These are phyloP conservation scores for Sambucus nigra DNA, from an alignment of 129 eudicot species.

Conservation along the genomic window DNA sequence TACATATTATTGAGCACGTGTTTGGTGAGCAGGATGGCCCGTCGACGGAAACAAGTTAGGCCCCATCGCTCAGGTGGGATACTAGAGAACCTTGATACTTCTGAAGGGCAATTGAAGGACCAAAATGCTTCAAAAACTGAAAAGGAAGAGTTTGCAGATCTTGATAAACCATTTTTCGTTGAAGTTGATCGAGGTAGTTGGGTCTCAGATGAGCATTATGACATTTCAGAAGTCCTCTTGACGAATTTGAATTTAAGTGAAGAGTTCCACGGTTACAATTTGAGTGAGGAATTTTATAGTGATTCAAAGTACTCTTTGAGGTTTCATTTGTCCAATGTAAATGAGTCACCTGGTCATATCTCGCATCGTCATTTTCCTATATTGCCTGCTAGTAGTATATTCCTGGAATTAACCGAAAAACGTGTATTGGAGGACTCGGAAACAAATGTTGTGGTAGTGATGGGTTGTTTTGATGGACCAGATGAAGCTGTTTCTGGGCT, in stretches of 20 bases:
- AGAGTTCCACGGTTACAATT: conserved; percentile 34
- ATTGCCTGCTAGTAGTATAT: conserved; percentile 31
- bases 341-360: conserved; percentile 32
- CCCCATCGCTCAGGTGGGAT: conserved; percentile 53
- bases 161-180: conserved; percentile 37
- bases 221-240: conserved; percentile 68
- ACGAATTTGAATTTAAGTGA: conserved; percentile 35
- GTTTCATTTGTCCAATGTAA: conserved; percentile 55
- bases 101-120: conserved; percentile 16
- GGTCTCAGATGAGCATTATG: conserved; percentile 53
- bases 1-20: too few relatives aligned
- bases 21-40: conserved; percentile 42
- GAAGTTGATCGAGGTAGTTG: conserved; percentile 57
- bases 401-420: conserved; percentile 46
- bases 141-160: conserved; percentile 14
- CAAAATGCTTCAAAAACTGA: conserved; percentile 11
- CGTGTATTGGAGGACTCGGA: conserved; percentile 28
- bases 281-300: conserved; percentile 27
- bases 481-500: conserved; percentile 84
- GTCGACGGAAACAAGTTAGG: conserved; percentile 56
- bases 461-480: conserved; percentile 74
- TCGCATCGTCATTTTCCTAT: conserved; percentile 67
- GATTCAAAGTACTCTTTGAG: conserved; percentile 40
- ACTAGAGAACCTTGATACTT: conserved; percentile 18
- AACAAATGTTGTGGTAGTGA: conserved; percentile 36